Percentiles rank a stretch among this genome's conserved stretches.
phyloP scores from a whole-genome alignment of 306 rosid species.

The Fragaria nilgerrensis region DNA sequence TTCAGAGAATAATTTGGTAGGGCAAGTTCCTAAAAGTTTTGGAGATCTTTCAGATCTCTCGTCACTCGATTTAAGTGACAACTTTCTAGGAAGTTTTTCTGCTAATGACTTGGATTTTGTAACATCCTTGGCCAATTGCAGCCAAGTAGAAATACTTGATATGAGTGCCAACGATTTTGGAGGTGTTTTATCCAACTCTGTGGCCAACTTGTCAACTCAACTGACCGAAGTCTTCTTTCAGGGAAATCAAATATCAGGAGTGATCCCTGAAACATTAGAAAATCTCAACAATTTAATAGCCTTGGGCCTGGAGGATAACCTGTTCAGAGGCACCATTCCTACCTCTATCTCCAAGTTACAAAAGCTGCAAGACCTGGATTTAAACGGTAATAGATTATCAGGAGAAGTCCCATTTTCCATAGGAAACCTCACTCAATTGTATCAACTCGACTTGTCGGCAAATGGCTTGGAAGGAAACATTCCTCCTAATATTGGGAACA shows the following conservation, averaged over 20 bases:
- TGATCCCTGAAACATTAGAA: neutral
- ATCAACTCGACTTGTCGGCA: neutral
- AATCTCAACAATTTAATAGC: conserved; percentile 9
- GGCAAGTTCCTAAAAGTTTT: neutral
- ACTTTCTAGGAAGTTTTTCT: neutral
- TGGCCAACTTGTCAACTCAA: neutral
- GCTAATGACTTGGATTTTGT: neutral
- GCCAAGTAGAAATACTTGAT: neutral
- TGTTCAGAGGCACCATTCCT: conserved; percentile 26
- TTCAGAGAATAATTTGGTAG: neutral
- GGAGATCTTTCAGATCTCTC: neutral
- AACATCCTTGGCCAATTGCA: neutral
- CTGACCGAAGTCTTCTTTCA: neutral
- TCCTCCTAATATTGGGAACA: conserved; percentile 27
- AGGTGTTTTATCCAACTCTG: neutral
- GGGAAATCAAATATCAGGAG: neutral
- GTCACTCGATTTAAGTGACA: neutral
- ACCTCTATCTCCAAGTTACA: conserved; percentile 20
- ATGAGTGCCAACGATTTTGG: neutral
- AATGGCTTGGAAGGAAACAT: conserved; percentile 35
- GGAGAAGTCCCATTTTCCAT: conserved; percentile 25
- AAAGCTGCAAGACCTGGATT: neutral
- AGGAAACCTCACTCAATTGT: conserved; percentile 33
- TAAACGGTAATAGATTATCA: conserved; percentile 18
- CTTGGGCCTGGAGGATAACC: neutral